Conservation (phyloP, 2,329 filamentous ascomycete species). For the Colletotrichum sp. region DNA sequence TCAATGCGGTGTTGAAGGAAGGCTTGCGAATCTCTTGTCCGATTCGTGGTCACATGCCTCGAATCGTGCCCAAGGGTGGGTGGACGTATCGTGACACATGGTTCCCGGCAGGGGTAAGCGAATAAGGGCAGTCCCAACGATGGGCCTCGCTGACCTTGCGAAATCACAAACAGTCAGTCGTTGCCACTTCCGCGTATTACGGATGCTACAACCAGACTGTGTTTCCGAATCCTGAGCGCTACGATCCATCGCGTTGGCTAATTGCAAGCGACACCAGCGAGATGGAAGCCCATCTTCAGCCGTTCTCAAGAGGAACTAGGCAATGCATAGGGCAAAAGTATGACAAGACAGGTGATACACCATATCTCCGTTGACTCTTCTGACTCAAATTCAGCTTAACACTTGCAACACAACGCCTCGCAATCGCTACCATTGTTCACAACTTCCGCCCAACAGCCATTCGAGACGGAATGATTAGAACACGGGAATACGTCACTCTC, state of each 20-base stretch:
- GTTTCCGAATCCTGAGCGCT: not conserved
- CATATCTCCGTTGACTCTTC: not conserved
- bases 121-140: not conserved
- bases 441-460: not conserved
- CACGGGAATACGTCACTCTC: not conserved
- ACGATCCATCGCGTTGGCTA: constrained; percentile 2
- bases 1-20: constrained; percentile 7
- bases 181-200: constrained; percentile 2
- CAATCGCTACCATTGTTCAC: not conserved
- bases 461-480: not conserved
- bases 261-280: not conserved
- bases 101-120: constrained; percentile 1
- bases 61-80: not conserved
- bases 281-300: constrained; percentile 1
- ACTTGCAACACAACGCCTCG: not conserved
- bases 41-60: constrained; percentile 8
- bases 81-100: not conserved
- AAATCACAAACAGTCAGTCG: not conserved
- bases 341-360: not conserved
- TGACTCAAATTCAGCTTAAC: no score
- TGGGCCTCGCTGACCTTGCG: no score
- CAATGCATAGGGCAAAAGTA: constrained; percentile 16
- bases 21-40: constrained; percentile 12
- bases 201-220: not conserved
- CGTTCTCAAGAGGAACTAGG: constrained; percentile 1